phyloP scores from a whole-genome alignment of 805 yeast species.

The Saccharomyces kudriavzevii region DNA sequence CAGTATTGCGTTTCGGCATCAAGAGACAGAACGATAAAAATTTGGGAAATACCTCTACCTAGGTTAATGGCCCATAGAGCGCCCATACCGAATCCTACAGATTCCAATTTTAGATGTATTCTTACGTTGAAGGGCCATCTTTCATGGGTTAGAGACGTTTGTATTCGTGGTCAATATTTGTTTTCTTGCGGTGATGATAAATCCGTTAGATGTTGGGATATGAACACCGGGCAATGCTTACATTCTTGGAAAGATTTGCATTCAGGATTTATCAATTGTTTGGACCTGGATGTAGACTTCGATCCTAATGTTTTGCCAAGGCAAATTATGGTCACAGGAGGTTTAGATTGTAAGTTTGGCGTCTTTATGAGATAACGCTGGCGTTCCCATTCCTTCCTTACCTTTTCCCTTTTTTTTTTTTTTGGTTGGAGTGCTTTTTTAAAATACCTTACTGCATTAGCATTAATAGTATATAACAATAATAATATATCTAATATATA shows the following conservation, averaged over 20 bases:
- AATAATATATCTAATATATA: neutral
- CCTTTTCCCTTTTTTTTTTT: neutral
- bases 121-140: constrained; percentile 63
- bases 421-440: neutral
- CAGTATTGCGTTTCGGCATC: constrained; percentile 74
- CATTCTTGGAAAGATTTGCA: constrained; percentile 50
- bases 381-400: neutral
- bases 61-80: constrained; percentile 43
- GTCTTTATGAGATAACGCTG: constrained; percentile 14
- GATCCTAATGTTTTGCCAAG: constrained; percentile 11
- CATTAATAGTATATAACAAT: neutral
- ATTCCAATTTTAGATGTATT: constrained; percentile 54
- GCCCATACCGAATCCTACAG: constrained; percentile 46
- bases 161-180: constrained; percentile 69
- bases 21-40: constrained; percentile 62
- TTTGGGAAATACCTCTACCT: constrained; percentile 76
- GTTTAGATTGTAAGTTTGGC: constrained; percentile 18
- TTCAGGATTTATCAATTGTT: constrained; percentile 65
- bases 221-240: constrained; percentile 40
- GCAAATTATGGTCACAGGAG: constrained; percentile 18
- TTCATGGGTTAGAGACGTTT: constrained; percentile 74
- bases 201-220: constrained; percentile 71
- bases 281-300: constrained; percentile 30
- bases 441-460: neutral
- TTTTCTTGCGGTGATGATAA: constrained; percentile 76